Percentiles rank a stretch among this genome's conserved stretches.
These are phyloP conservation scores for Coemansia sp. DNA, from an alignment of 192 early-diverging fungal genomes.

Conservation along the genomic window DNA sequence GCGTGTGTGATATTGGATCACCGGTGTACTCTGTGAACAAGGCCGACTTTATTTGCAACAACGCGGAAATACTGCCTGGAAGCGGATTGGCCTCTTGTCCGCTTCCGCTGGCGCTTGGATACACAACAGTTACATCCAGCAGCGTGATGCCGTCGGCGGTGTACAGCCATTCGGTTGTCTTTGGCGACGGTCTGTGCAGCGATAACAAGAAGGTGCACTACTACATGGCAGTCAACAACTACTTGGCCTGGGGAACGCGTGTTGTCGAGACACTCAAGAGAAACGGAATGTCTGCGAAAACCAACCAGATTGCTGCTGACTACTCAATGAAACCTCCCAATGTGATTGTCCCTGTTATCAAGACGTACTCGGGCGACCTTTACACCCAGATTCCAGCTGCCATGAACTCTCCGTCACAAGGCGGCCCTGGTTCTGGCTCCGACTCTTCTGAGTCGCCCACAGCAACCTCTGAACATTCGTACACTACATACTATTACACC, in stretches of 20 bases:
- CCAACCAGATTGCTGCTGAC: neutral
- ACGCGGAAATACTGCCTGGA: neutral
- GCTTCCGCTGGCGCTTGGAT: conserved; percentile 34
- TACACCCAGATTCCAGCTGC: conserved; percentile 16
- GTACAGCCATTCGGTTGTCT: conserved; percentile 46
- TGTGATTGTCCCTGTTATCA: conserved; percentile 12
- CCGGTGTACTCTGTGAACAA: conserved; percentile 36
- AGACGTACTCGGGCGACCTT: conserved; percentile 32
- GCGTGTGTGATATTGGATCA: conserved; percentile 20
- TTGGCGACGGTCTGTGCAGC: conserved; percentile 34
- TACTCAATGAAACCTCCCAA: conserved; percentile 18
- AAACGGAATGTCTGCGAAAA: neutral
- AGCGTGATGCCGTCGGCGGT: conserved; percentile 25
- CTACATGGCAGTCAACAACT: conserved; percentile 31
- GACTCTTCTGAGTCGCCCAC: neutral
- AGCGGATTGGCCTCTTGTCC: conserved; percentile 21
- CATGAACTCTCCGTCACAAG: neutral
- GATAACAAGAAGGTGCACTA: conserved; percentile 27
- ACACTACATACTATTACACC: conserved; percentile 2
- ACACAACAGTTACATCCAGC: conserved; percentile 16
- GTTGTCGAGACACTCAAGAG: neutral
- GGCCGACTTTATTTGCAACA: conserved; percentile 31
- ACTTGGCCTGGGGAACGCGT: conserved; percentile 34
- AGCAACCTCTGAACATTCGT: neutral
- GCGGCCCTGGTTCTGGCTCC: neutral